Evolutionary conservation across 805 yeast genomes (phyloP), one percentile per base, ranked within the genome.

Genomic region (Saccharomycopsis malanga): DNA sequence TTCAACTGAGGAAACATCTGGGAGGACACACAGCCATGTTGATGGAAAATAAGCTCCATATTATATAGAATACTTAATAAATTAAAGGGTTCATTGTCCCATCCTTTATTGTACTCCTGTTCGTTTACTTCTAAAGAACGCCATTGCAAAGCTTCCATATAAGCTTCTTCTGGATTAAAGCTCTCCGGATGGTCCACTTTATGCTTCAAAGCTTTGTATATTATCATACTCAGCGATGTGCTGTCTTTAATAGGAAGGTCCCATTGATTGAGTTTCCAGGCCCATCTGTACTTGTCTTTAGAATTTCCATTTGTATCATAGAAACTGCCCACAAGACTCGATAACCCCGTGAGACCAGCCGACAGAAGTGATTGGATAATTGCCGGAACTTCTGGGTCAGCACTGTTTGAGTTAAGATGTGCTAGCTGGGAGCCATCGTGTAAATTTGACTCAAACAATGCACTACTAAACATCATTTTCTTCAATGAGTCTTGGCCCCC

Each of bases 251-350:
- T 52, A 0, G 94, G 86, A 1, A 84, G 51, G 45, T 82, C 83
- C 97, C 97, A 89, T 42, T 76, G 74, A 37, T 73, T 75, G 35
- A 89, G 62, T 57, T 83, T 83, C 87, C 96, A 82, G 1, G 80
- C 75, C 77, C 87, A 80, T 49, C 74, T 78, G 58, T 72, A 83
- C 1, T 62, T 49, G 21, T 61, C 44, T 9, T 56, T 55, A 4
- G 47, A 18, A 21, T 32, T 24, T 14, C 6, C 34, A 3, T 37
- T n/a, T 21, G 29, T 24, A 29, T 34, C 21, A 17, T 2, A 23
- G 5, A 24, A 9, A 10, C n/a, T 61, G 34, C 64, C 61, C 6
- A 72, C 61, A n/a, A 76, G 53, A 29, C 67, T 69, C 0, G 89
- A 72, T 1, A 81, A 54, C 0, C 88, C 86, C 50, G 67, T 64